Percentiles rank a stretch among this genome's conserved stretches.
Conservation (phyloP, 2,329 filamentous ascomycete genomes). For the Aureobasidium sp. region DNA sequence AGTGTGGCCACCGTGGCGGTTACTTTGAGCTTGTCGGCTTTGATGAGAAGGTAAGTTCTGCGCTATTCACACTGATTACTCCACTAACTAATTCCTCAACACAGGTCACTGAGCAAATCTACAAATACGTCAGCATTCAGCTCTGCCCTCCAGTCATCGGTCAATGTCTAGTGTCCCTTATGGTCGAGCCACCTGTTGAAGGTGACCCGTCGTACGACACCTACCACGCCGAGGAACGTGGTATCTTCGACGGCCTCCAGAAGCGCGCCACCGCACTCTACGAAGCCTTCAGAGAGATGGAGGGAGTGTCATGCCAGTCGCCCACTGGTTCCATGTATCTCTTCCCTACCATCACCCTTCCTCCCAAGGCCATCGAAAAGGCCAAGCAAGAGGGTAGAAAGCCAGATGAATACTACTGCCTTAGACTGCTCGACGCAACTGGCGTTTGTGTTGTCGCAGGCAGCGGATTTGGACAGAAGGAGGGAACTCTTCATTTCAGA, state of each 20-base stretch:
- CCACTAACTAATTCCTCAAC: constrained; percentile 23
- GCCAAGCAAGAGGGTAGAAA: constrained; percentile 65
- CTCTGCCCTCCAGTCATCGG: constrained; percentile 92
- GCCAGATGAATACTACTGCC: constrained; percentile 90
- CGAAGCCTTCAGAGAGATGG: constrained; percentile 87
- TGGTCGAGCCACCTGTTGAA: constrained; percentile 87
- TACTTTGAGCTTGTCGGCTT: constrained; percentile 97
- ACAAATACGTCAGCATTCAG: constrained; percentile 97
- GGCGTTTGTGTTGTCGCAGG: constrained; percentile 93
- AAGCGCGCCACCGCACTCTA: constrained; percentile 79
- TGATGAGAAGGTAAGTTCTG: constrained; percentile 42
- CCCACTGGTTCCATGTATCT: constrained; percentile 98
- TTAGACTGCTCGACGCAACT: constrained; percentile 83
- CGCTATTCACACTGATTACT: background rate
- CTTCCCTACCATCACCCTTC: constrained; percentile 85
- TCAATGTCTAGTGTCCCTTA: constrained; percentile 93
- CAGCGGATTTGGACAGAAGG: constrained; percentile 88
- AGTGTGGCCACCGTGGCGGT: constrained; percentile 94
- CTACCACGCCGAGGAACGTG: constrained; percentile 78
- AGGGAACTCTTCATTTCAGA: constrained; percentile 84
- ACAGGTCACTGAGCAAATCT: constrained; percentile 84
- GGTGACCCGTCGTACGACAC: constrained; percentile 79
- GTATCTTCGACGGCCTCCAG: constrained; percentile 71
- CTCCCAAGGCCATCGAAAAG: constrained; percentile 67
- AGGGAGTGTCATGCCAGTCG: constrained; percentile 82